Base-by-base conservation (phyloP, 2,329 filamentous ascomycete species). In the Ilyonectria mors-panacis region DNA sequence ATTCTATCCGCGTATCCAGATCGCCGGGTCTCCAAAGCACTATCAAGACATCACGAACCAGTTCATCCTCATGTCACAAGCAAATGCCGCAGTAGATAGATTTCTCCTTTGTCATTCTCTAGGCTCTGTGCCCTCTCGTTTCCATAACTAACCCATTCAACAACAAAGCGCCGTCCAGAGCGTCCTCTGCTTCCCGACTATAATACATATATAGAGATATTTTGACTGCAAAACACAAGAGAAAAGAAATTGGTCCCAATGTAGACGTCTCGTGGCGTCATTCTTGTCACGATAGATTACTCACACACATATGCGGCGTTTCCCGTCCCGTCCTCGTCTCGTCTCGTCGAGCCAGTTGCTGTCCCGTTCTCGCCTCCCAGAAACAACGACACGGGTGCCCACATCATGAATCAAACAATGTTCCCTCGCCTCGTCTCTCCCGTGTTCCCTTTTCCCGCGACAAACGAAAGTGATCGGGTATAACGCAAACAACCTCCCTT, bases 391-490 rank as follows among this genome's bases (percentile, higher is more conserved):
- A 55, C 66, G 68, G 65, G 61, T 64, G 66, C 61, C 69, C 66
- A 67, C 59, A 69, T 62, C 44, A 63, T 56, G 63, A 67, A 65
- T 45, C 63, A 67, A 75, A 67, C 64, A 71, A 58, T 55, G 47
- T 63, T 58, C 53, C 61, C 51, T 42, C 19, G 37, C 37, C 15
- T 39, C 21, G 44, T 42, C 58, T 67, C 58, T 67, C 68, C 65
- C 59, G 39, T 63, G 42, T 64, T 69, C 66, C 71, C 66, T 66
- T 66, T 65, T 61, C 68, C 63, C 59, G 53, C 44, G 59, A 72
- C 64, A 74, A 74, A 77, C 65, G 70, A 74, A 76, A 77, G 67
- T 75, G 65, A 69, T 72, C 73, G 76, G 76, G 76, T 78, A 78
- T 78, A 78, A 77, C 75, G 75, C 74, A 76, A 77, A 70, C 64